Percentiles rank a stretch among this genome's conserved stretches.
Conservation (phyloP, 805 yeast genomes). For the Ogataea salicorniae region DNA sequence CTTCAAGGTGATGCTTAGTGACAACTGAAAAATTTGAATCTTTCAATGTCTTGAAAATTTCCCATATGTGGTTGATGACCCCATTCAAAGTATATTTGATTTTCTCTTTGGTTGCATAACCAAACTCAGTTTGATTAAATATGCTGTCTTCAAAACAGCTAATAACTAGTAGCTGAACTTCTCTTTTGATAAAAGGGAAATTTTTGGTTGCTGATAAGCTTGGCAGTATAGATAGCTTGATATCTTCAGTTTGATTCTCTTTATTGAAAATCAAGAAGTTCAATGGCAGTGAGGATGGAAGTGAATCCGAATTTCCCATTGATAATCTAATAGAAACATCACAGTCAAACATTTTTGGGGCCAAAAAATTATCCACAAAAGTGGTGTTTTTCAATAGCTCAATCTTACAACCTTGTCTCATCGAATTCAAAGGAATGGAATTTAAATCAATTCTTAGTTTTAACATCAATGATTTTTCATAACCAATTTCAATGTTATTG, state of each 20-base stretch:
- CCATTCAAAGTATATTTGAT: conserved; percentile 13
- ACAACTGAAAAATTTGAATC: conserved; percentile 18
- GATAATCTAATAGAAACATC: conserved; percentile 9
- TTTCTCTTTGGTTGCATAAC: conserved; percentile 12
- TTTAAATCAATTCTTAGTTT: conserved; percentile 19
- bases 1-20: conserved; percentile 11
- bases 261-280: conserved; percentile 18
- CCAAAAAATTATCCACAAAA: conserved; percentile 2
- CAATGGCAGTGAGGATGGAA: conserved; percentile 15
- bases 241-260: conserved; percentile 8
- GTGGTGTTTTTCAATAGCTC: conserved; percentile 10
- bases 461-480: conserved; percentile 19
- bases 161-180: conserved; percentile 32
- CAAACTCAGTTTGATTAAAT: conserved; percentile 10
- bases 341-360: conserved; percentile 1
- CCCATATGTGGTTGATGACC: conserved; percentile 23
- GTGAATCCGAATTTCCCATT: conserved; percentile 1
- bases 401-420: conserved; percentile 13
- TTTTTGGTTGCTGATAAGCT: conserved; percentile 32
- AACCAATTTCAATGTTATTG: conserved; percentile 20
- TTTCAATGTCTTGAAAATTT: conserved; percentile 20
- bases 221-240: conserved; percentile 23
- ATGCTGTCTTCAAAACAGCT: conserved; percentile 17
- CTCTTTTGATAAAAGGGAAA: conserved; percentile 30
- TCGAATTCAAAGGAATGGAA: conserved; percentile 8